Evolutionary conservation across 2,329 filamentous ascomycete genomes (phyloP).

Genomic region (Ilyonectria sp.): DNA sequence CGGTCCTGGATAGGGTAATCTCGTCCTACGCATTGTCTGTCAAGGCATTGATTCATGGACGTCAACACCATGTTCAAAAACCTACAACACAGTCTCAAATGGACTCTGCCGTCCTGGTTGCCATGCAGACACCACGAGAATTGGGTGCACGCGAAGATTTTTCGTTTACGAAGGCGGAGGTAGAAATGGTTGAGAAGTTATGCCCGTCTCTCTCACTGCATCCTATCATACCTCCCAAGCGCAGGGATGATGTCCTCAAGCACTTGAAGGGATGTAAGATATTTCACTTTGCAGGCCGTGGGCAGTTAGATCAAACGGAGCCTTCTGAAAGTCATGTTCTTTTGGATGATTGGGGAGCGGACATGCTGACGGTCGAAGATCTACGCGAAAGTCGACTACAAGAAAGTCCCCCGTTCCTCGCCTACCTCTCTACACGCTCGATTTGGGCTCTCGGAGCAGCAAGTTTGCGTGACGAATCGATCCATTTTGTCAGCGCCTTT

Average conservation of each 20-base stretch:
- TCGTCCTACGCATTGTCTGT: conserved; percentile 11
- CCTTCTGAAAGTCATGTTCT: neutral
- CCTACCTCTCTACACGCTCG: neutral
- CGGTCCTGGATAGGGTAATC: conserved; percentile 5
- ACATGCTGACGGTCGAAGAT: too few relatives aligned
- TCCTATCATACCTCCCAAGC: neutral
- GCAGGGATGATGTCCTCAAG: neutral
- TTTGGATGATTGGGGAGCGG: neutral
- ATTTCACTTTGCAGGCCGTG: conserved; percentile 4
- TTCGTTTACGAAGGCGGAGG: neutral
- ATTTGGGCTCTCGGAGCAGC: neutral
- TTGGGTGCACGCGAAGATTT: neutral
- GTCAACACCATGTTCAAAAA: neutral
- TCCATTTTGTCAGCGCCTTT: conserved; percentile 5
- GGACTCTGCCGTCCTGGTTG: neutral
- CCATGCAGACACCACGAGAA: neutral
- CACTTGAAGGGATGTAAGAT: neutral
- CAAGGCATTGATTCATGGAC: neutral
- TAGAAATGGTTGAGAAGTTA: neutral
- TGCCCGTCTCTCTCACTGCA: neutral
- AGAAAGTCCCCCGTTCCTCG: neutral
- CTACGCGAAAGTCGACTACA: neutral
- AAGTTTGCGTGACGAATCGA: neutral
- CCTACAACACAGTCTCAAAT: neutral
- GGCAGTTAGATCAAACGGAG: neutral